phyloP scores from a whole-genome alignment of 768 basidiomycete species.

The Macrolepiota fuliginosa region DNA sequence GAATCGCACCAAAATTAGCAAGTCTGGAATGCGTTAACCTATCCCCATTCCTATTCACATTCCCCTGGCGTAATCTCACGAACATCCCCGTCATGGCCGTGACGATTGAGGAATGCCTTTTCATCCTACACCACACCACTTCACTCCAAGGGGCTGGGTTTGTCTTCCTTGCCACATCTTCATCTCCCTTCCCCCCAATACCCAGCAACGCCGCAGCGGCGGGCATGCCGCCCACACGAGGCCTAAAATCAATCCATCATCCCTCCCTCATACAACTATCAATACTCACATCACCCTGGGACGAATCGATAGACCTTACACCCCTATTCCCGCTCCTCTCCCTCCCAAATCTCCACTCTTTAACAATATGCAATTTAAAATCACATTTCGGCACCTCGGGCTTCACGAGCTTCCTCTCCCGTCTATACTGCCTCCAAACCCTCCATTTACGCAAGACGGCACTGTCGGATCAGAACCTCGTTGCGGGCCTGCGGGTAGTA shows the following conservation, averaged over 20 bases:
- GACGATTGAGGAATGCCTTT: conserved; percentile 29
- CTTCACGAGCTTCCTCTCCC: conserved; percentile 32
- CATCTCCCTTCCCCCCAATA: neutral
- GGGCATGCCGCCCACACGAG: conserved; percentile 5
- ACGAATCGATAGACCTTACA: conserved; percentile 32
- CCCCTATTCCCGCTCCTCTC: conserved; percentile 33
- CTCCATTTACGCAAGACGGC: conserved; percentile 39
- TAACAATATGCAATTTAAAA: conserved; percentile 38
- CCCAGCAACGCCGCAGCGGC: neutral
- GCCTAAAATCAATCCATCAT: conserved; percentile 23
- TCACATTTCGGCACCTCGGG: conserved; percentile 27
- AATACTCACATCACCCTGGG: conserved; percentile 34
- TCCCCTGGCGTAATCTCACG: conserved; percentile 32
- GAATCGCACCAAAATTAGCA: conserved; percentile 26
- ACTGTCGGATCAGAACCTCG: conserved; percentile 30
- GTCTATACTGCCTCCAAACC: conserved; percentile 28
- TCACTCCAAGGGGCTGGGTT: conserved; percentile 26
- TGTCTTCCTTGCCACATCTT: conserved; percentile 21
- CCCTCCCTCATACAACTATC: conserved; percentile 31
- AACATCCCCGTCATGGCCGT: conserved; percentile 31
- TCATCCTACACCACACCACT: conserved; percentile 26
- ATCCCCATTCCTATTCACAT: conserved; percentile 28
- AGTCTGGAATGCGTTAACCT: conserved; percentile 34
- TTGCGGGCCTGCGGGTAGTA: conserved; percentile 29
- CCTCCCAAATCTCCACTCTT: conserved; percentile 32